Evolutionary conservation across 345 rosid genomes (phyloP).

Genomic region (Rhodamnia argentea): DNA sequence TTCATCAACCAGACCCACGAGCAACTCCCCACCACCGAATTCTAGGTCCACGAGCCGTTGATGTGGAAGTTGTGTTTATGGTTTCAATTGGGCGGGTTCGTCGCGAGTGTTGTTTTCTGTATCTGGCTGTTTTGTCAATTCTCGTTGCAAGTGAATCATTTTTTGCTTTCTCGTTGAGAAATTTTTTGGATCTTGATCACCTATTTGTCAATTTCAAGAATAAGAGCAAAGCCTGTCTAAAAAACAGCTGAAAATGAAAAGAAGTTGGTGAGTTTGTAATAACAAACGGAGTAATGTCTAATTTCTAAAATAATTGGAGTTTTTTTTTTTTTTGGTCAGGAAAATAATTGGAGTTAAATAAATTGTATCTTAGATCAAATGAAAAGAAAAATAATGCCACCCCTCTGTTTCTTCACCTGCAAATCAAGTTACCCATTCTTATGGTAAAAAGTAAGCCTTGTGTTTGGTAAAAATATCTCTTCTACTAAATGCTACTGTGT

Average conservation of each 20-base stretch:
- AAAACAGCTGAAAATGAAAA: background rate
- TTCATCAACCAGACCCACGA: conserved; percentile 50
- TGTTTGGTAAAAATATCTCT: too few relatives aligned
- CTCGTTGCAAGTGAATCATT: background rate
- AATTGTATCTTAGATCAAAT: too few relatives aligned
- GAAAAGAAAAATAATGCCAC: too few relatives aligned
- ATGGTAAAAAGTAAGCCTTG: too few relatives aligned
- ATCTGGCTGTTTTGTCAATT: background rate
- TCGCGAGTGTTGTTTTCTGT: background rate
- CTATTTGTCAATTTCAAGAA: background rate
- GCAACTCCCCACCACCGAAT: conserved; percentile 56
- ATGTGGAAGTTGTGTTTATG: background rate
- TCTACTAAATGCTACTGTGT: too few relatives aligned
- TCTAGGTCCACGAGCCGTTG: background rate
- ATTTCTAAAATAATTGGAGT: too few relatives aligned
- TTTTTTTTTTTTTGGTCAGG: too few relatives aligned
- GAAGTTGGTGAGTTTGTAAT: background rate
- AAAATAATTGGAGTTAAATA: too few relatives aligned
- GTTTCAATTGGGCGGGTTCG: background rate
- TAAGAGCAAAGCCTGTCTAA: background rate
- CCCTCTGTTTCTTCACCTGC: too few relatives aligned
- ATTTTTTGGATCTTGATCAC: background rate
- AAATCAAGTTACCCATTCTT: too few relatives aligned
- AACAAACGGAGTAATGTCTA: background rate
- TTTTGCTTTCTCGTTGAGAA: conserved; percentile 1